These are phyloP conservation scores for Mollisiaceae sp. DNA, from an alignment of 2,329 filamentous ascomycete genomes.

Conservation along the genomic window DNA sequence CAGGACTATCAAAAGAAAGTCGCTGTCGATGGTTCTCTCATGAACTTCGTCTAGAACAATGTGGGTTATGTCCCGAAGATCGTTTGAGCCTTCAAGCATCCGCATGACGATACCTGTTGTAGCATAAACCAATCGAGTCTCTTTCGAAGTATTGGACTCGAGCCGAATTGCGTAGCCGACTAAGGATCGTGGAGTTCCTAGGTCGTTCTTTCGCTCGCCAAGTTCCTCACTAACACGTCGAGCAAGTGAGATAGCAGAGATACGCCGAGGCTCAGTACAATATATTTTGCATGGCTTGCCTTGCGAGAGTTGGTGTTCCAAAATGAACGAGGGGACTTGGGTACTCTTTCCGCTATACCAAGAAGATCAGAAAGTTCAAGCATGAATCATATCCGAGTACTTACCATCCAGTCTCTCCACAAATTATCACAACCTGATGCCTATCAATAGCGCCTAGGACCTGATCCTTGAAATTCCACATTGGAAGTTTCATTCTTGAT, in stretches of 20 bases:
- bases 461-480: slow-evolving; percentile 82
- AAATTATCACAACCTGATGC: slow-evolving; percentile 89
- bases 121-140: slow-evolving; percentile 88
- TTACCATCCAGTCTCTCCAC: slow-evolving; percentile 91
- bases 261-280: slow-evolving; percentile 92
- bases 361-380: not conserved
- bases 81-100: slow-evolving; percentile 90
- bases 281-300: slow-evolving; percentile 89
- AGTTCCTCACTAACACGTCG: slow-evolving; percentile 93
- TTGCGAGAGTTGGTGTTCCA: slow-evolving; percentile 84
- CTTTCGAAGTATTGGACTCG: slow-evolving; percentile 81
- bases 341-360: slow-evolving; percentile 82
- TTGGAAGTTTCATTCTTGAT: slow-evolving; percentile 81
- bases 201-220: slow-evolving; percentile 79
- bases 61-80: slow-evolving; percentile 89
- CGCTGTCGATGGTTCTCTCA: slow-evolving; percentile 93
- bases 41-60: slow-evolving; percentile 97
- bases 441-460: slow-evolving; percentile 78
- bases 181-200: slow-evolving; percentile 82
- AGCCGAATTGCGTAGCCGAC: slow-evolving; percentile 94
- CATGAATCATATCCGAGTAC: slow-evolving; percentile 25
- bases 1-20: slow-evolving; percentile 92
- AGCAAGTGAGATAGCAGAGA: slow-evolving; percentile 93
- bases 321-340: slow-evolving; percentile 90
- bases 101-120: slow-evolving; percentile 94